A percentile compares a stretch with the other conserved stretches of the same genome.
Evolutionary conservation across 257 asterid species (phyloP).

Genomic region (Nicotiana attenuata): DNA sequence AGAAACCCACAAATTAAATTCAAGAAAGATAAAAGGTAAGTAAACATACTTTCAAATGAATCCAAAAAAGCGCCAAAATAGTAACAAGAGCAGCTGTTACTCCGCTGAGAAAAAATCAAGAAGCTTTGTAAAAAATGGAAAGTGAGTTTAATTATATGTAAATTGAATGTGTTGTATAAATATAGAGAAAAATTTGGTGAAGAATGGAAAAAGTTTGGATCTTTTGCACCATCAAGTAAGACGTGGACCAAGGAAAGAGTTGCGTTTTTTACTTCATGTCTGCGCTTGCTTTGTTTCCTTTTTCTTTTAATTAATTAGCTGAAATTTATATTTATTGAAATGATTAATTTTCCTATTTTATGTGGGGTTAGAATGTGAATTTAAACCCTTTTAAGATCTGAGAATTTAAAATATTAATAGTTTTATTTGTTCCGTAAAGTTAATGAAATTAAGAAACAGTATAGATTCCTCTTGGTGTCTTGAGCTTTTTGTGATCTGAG

Average conservation of each 20-base stretch:
- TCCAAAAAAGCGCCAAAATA: background rate
- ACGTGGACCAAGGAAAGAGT: background rate
- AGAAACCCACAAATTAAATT: background rate
- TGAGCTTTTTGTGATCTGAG: background rate
- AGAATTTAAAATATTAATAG: background rate
- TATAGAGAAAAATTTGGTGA: background rate
- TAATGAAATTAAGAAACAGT: background rate
- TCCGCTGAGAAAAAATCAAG: background rate
- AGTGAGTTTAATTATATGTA: background rate
- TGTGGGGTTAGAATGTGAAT: background rate
- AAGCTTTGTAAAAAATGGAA: background rate
- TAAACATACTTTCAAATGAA: conserved; percentile 2
- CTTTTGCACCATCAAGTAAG: background rate
- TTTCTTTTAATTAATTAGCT: too few species aligned
- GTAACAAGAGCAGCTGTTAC: background rate
- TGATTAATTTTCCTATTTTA: background rate
- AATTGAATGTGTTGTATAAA: background rate
- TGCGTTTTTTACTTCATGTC: background rate
- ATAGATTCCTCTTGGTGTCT: background rate
- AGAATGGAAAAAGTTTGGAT: background rate
- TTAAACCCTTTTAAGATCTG: background rate
- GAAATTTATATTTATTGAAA: background rate
- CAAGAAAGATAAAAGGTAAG: background rate
- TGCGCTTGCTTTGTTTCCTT: background rate
- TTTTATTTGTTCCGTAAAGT: background rate